Percentiles rank a stretch among this genome's conserved stretches.
phyloP scores from a whole-genome alignment of 2,329 filamentous ascomycete genomes.

The Venturia aucupariae region DNA sequence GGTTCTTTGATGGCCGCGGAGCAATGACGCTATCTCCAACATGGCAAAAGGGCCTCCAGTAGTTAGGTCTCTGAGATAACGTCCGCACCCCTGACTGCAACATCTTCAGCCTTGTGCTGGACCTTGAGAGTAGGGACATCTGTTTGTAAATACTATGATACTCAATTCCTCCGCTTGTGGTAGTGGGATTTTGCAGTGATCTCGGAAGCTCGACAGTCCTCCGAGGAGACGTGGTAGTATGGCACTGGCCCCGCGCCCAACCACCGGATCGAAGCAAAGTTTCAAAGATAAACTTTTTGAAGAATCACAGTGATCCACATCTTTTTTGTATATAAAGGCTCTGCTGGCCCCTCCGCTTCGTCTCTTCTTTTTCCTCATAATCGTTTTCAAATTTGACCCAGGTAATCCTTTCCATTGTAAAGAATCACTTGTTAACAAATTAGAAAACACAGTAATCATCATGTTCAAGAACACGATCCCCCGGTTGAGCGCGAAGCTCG shows the following conservation, averaged over 20 bases:
- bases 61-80: not conserved
- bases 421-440: not conserved
- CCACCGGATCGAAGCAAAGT: not conserved
- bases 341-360: not conserved
- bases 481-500: not conserved
- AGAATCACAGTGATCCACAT: too few relatives aligned
- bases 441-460: not conserved
- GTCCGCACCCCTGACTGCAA: too few relatives aligned
- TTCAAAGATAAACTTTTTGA: not conserved
- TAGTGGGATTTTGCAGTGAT: too few relatives aligned
- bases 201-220: not conserved
- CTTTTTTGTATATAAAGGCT: too few relatives aligned
- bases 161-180: not conserved
- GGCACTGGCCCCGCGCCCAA: not conserved
- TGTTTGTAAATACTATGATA: not conserved
- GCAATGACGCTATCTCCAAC: not conserved
- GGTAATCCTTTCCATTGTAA: not conserved
- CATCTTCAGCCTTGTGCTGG: not conserved
- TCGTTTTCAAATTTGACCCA: not conserved
- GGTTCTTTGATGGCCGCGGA: not conserved
- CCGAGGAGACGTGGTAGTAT: not conserved
- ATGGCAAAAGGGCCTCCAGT: not conserved
- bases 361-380: not conserved
- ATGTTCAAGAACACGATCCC: not conserved
- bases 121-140: not conserved